A percentile compares a stretch with the other conserved stretches of the same genome.
Conservation (phyloP, 345 rosid species). For the Cardiospermum halicacabum region DNA sequence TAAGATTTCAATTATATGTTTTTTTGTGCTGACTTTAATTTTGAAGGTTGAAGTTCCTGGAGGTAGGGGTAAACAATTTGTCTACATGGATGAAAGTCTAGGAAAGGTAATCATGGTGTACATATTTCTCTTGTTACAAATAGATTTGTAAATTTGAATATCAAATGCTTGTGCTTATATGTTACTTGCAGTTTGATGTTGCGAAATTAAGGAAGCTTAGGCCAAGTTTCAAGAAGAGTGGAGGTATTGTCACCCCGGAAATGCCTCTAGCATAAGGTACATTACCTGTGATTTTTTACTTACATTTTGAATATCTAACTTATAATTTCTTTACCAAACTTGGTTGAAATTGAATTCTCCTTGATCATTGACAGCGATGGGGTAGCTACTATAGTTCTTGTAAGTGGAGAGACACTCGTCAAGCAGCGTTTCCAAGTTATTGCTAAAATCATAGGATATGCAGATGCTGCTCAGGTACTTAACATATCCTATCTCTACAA, state of each 20-base stretch:
- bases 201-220: conserved; percentile 88
- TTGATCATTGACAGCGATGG: conserved; percentile 73
- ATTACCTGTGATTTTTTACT: background rate
- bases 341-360: conserved; percentile 13
- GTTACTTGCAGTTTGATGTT: conserved; percentile 67
- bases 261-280: conserved; percentile 97
- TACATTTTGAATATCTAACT: background rate
- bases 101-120: conserved; percentile 60
- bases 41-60: conserved; percentile 92
- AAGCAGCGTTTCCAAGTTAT: conserved; percentile 75
- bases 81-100: conserved; percentile 91
- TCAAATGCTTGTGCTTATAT: background rate
- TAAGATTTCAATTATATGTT: conserved; percentile 5
- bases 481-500: background rate
- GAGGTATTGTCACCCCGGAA: conserved; percentile 95
- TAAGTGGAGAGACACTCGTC: conserved; percentile 76
- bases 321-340: conserved; percentile 2
- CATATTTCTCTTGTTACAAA: background rate
- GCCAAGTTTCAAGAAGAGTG: conserved; percentile 88
- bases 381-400: conserved; percentile 92
- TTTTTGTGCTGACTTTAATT: background rate
- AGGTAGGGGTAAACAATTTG: conserved; percentile 82
- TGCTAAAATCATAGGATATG: conserved; percentile 78
- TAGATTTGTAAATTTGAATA: background rate
- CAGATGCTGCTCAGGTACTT: conserved; percentile 95